A percentile compares a stretch with the other conserved stretches of the same genome.
Conservation (phyloP, 495 filamentous ascomycete genomes). For the Clavariopsis aquatica region DNA sequence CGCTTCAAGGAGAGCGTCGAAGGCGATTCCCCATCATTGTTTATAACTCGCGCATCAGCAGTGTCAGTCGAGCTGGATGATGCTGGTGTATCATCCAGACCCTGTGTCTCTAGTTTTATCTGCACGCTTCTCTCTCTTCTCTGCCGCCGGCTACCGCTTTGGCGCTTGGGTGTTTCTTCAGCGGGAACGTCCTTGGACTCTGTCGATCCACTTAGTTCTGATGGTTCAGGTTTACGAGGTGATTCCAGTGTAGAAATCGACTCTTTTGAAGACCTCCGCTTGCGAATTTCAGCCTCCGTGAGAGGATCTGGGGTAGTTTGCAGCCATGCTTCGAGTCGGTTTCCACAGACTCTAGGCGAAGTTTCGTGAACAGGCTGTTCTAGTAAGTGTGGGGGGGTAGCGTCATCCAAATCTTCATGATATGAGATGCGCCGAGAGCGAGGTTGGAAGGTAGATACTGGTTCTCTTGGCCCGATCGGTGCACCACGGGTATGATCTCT, state of each 20-base stretch:
- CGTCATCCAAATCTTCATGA: constrained; percentile 12
- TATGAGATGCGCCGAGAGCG: constrained; percentile 22
- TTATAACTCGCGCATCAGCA: neutral
- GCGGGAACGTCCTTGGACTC: constrained; percentile 15
- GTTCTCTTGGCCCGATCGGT: constrained; percentile 14
- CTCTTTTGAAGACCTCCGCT: constrained; percentile 21
- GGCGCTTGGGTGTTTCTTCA: constrained; percentile 13
- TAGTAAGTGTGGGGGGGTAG: neutral
- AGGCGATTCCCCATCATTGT: constrained; percentile 7
- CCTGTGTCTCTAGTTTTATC: constrained; percentile 19
- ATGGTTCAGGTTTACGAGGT: constrained; percentile 15
- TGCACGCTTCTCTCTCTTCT: constrained; percentile 10
- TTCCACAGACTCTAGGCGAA: constrained; percentile 37
- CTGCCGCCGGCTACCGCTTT: constrained; percentile 18
- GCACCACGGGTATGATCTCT: constrained; percentile 17
- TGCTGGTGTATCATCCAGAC: constrained; percentile 10
- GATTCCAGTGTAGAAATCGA: constrained; percentile 29
- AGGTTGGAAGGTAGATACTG: constrained; percentile 9
- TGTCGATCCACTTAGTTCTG: constrained; percentile 10
- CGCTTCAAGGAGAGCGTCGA: constrained; percentile 39
- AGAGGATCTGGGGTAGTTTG: constrained; percentile 44
- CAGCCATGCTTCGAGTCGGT: constrained; percentile 47
- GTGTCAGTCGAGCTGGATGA: constrained; percentile 10
- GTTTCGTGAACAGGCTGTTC: constrained; percentile 24
- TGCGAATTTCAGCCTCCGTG: constrained; percentile 27